phyloP scores from a whole-genome alignment of 768 basidiomycete species.

The Hysterangium stoloniferum region DNA sequence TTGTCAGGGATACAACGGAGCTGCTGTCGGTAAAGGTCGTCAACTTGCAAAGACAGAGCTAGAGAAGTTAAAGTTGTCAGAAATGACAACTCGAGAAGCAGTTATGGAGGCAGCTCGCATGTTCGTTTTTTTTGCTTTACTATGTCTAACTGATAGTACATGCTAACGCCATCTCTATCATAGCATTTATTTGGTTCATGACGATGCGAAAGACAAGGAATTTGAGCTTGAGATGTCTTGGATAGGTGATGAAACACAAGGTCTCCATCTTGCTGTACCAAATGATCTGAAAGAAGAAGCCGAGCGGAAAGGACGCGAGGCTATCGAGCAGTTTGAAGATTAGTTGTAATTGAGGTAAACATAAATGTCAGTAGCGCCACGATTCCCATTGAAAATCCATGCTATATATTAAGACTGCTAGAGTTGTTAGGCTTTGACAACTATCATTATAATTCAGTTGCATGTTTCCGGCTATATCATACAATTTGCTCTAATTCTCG shows the following conservation, averaged over 20 bases:
- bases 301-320: slow-evolving; percentile 79
- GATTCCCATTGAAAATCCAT: too few relatives aligned
- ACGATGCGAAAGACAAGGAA: slow-evolving; percentile 96
- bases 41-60: slow-evolving; percentile 97
- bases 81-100: slow-evolving; percentile 75
- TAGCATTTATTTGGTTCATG: slow-evolving; percentile 96
- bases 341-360: background rate
- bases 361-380: background rate
- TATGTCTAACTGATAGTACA: slow-evolving; percentile 7
- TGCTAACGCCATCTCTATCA: background rate
- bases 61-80: slow-evolving; percentile 86
- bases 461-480: too few relatives aligned
- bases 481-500: slow-evolving; percentile 90
- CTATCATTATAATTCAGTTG: background rate
- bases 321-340: slow-evolving; percentile 58
- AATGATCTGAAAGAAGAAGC: slow-evolving; percentile 79
- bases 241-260: slow-evolving; percentile 81
- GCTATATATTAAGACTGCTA: too few relatives aligned
- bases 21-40: slow-evolving; percentile 97
- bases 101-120: slow-evolving; percentile 92
- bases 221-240: slow-evolving; percentile 98
- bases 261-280: slow-evolving; percentile 77
- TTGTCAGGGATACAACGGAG: slow-evolving; percentile 83
- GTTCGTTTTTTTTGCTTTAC: slow-evolving; percentile 39
- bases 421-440: too few relatives aligned